Percentiles rank a stretch among this genome's conserved stretches.
Conservation (phyloP, 202 grass and related monocot genomes). For the Miscanthus sacchariflorus region DNA sequence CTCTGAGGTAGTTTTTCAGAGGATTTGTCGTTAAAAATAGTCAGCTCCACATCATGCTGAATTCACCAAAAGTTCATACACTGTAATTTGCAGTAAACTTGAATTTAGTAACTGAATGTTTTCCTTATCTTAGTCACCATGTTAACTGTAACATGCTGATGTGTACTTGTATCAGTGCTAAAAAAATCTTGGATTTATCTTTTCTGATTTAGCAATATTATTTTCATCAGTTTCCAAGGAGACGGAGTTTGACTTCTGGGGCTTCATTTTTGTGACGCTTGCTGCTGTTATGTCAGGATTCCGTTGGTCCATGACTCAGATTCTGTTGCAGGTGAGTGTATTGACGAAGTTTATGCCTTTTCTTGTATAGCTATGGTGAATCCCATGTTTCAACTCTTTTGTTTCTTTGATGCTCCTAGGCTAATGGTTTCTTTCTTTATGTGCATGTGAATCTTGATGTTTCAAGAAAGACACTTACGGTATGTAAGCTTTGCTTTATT, state of each 20-base stretch:
- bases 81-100: constrained; percentile 4
- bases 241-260: constrained; percentile 94
- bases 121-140: constrained; percentile 20
- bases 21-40: background rate
- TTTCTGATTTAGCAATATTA: constrained; percentile 33
- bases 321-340: constrained; percentile 86
- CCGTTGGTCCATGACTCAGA: constrained; percentile 99
- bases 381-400: constrained; percentile 8
- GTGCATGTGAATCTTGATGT: constrained; percentile 60
- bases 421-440: constrained; percentile 52
- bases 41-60: background rate
- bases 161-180: constrained; percentile 6
- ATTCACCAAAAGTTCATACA: background rate
- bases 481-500: constrained; percentile 49
- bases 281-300: constrained; percentile 99
- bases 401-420: constrained; percentile 30
- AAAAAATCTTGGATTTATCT: constrained; percentile 14
- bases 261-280: constrained; percentile 96
- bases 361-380: constrained; percentile 34
- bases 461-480: constrained; percentile 89
- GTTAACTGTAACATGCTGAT: constrained; percentile 1
- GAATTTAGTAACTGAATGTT: background rate
- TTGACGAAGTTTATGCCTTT: constrained; percentile 16
- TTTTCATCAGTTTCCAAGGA: constrained; percentile 87
- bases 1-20: constrained; percentile 4